phyloP scores from a whole-genome alignment of 1,284 basidiomycete species.

The Cronartium quercuum region DNA sequence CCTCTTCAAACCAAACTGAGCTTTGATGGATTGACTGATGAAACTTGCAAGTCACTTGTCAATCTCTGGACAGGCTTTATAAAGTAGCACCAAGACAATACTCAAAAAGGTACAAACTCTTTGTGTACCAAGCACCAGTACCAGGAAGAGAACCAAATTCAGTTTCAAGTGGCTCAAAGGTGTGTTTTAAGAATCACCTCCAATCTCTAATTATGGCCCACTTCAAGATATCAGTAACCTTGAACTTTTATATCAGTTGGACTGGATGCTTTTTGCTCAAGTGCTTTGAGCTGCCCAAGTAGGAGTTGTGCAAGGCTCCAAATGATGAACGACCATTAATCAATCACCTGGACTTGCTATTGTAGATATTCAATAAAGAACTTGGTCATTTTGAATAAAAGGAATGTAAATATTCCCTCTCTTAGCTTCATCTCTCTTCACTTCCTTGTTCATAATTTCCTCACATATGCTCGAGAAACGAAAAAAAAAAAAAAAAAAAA shows the following conservation, averaged over 20 bases:
- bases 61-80: constrained; percentile 80
- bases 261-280: constrained; percentile 76
- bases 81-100: constrained; percentile 80
- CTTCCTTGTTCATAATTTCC: no score
- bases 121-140: constrained; percentile 86
- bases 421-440: no score
- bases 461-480: no score
- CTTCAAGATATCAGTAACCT: not conserved
- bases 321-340: no score
- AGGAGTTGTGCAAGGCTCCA: constrained; percentile 65
- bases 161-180: constrained; percentile 84
- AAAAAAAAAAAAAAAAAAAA: no score
- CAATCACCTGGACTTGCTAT: no score
- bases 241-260: not conserved
- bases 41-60: constrained; percentile 56
- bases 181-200: no score
- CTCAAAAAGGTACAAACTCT: constrained; percentile 85
- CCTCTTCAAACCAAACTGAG: not conserved
- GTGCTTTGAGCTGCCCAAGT: constrained; percentile 92
- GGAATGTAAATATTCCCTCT: no score
- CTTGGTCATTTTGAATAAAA: no score
- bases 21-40: not conserved
- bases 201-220: no score
- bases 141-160: constrained; percentile 77
- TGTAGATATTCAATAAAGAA: no score